Conservation (phyloP, 2,329 filamentous ascomycete species). For the Colletotrichum karsti region DNA sequence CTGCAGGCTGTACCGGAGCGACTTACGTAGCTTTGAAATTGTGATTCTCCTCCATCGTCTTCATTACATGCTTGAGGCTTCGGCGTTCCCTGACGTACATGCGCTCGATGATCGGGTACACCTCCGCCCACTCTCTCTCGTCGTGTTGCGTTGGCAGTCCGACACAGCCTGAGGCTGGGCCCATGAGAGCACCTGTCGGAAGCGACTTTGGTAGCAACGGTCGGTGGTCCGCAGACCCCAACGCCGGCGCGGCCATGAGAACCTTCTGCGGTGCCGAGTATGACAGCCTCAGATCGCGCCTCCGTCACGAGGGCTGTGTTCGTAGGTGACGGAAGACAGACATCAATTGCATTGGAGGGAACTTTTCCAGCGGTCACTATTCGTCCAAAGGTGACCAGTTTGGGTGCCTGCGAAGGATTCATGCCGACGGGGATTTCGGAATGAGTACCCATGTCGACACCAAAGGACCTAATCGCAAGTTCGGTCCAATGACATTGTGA, state of each 20-base stretch:
- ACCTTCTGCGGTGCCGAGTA: background rate
- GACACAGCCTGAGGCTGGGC: background rate
- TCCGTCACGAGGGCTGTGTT: background rate
- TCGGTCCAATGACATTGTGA: background rate
- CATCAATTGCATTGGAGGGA: background rate
- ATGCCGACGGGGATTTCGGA: background rate
- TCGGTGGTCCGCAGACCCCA: background rate
- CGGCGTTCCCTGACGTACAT: constrained; percentile 33
- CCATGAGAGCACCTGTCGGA: background rate
- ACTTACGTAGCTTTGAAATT: constrained; percentile 33
- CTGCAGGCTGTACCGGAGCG: background rate
- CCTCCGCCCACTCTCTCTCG: constrained; percentile 31
- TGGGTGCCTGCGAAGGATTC: background rate
- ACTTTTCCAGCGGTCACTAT: background rate
- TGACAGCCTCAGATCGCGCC: background rate
- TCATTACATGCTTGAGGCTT: constrained; percentile 32
- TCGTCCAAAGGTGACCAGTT: background rate
- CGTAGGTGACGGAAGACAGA: background rate
- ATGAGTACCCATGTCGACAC: background rate
- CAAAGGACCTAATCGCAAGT: background rate
- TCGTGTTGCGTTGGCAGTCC: constrained; percentile 11
- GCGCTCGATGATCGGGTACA: constrained; percentile 32
- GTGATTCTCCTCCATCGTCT: constrained; percentile 29
- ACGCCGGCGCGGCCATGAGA: background rate
- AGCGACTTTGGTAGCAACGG: background rate